Percentiles rank a stretch among this genome's conserved stretches.
Evolutionary conservation across 2,329 filamentous ascomycete species (phyloP).

Genomic region (Xylaria sp.): DNA sequence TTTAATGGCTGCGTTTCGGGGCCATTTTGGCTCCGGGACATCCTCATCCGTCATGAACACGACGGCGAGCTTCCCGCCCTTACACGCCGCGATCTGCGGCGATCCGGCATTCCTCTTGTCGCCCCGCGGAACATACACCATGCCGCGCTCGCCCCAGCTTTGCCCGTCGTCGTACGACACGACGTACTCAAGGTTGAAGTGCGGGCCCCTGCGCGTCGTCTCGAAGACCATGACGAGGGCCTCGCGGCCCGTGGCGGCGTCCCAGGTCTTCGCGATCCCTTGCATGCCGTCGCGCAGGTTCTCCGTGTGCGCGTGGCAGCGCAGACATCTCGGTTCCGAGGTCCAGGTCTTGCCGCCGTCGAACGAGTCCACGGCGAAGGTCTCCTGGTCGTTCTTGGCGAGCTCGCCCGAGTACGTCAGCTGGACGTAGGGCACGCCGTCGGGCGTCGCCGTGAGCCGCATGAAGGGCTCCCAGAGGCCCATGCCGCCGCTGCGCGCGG

Average conservation of each 20-base stretch:
- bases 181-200: slow-evolving; percentile 58
- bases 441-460: slow-evolving; percentile 48
- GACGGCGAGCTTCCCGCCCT: slow-evolving; percentile 54
- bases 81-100: slow-evolving; percentile 58
- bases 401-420: slow-evolving; percentile 61
- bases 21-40: slow-evolving; percentile 52
- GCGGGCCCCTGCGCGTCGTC: slow-evolving; percentile 54
- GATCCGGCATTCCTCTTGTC: slow-evolving; percentile 56
- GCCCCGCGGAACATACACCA: slow-evolving; percentile 54
- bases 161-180: slow-evolving; percentile 58
- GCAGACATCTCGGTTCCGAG: slow-evolving; percentile 54
- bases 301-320: slow-evolving; percentile 52
- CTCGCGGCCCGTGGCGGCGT: slow-evolving; percentile 44
- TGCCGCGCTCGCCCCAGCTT: slow-evolving; percentile 55
- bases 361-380: slow-evolving; percentile 58
- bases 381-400: slow-evolving; percentile 59
- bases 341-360: slow-evolving; percentile 58
- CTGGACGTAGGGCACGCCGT: slow-evolving; percentile 52
- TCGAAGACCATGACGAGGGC: slow-evolving; percentile 60
- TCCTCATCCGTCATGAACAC: slow-evolving; percentile 62
- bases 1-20: slow-evolving; percentile 55
- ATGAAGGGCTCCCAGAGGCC: slow-evolving; percentile 65
- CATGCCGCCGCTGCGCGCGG: slow-evolving; percentile 55
- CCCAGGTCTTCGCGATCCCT: slow-evolving; percentile 51
- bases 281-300: slow-evolving; percentile 58